These are phyloP conservation scores for Epichloe elymi DNA, from an alignment of 2,329 filamentous ascomycete genomes.

Conservation along the genomic window DNA sequence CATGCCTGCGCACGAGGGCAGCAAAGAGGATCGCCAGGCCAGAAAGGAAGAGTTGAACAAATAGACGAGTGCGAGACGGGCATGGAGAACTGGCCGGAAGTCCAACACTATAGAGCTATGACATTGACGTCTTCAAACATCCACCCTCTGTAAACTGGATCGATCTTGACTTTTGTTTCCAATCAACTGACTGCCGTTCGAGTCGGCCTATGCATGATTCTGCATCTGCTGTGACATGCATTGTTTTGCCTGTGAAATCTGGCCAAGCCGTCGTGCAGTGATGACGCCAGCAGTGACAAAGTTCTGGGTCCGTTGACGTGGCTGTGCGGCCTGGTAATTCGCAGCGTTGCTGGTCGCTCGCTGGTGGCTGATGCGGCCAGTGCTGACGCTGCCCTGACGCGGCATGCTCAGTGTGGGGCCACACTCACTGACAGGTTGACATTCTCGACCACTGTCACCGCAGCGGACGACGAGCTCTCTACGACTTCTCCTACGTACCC, in stretches of 20 bases:
- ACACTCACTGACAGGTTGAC: too few species aligned
- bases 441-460: too few species aligned
- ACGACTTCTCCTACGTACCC: too few species aligned
- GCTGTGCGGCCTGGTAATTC: not conserved
- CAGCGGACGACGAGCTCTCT: too few species aligned
- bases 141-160: not conserved
- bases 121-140: not conserved
- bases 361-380: not conserved
- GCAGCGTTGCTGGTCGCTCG: not conserved
- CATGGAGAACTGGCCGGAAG: too few species aligned
- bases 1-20: conserved; percentile 43
- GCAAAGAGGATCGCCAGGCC: conserved; percentile 54
- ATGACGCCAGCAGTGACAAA: not conserved
- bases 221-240: too few species aligned
- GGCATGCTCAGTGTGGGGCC: too few species aligned
- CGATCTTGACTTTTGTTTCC: not conserved
- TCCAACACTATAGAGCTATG: not conserved
- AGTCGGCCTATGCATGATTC: too few species aligned
- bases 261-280: not conserved
- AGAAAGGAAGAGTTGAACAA: conserved; percentile 57
- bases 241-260: too few species aligned
- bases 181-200: not conserved
- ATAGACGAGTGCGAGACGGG: conserved; percentile 6
- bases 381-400: too few species aligned
- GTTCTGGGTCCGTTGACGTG: not conserved